Conservation (phyloP, 106 monocot genomes). For the Phalaenopsis aphrodite region DNA sequence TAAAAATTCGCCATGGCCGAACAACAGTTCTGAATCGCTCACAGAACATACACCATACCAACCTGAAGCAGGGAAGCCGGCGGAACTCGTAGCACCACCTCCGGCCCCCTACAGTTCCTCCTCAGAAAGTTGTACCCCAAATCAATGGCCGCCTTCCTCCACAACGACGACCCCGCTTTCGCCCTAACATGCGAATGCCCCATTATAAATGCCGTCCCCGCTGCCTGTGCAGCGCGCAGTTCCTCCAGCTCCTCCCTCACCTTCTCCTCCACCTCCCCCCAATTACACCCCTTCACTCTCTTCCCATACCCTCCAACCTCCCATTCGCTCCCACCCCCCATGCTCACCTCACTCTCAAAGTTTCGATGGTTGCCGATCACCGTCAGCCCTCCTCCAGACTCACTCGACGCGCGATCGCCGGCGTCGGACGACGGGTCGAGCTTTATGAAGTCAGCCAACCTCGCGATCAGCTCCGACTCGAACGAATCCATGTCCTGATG, state of each 20-base stretch:
- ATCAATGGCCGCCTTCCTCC: slow-evolving; percentile 46
- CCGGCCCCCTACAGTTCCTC: slow-evolving; percentile 58
- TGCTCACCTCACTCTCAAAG: slow-evolving; percentile 7
- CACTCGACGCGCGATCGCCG: neutral
- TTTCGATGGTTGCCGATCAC: slow-evolving; percentile 23
- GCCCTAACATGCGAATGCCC: slow-evolving; percentile 57
- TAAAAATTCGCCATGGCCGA: too few relatives aligned
- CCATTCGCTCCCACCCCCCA: neutral
- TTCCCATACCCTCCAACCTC: neutral
- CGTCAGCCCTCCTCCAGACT: slow-evolving; percentile 8
- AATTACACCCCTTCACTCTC: slow-evolving; percentile 28
- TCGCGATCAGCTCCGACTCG: slow-evolving; percentile 43
- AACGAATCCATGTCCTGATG: slow-evolving; percentile 71
- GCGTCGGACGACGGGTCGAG: slow-evolving; percentile 10
- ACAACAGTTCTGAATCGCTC: neutral
- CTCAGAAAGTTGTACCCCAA: slow-evolving; percentile 55
- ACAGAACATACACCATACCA: slow-evolving; percentile 61
- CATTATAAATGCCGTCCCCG: slow-evolving; percentile 62
- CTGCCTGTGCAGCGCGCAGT: slow-evolving; percentile 23
- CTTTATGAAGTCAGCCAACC: slow-evolving; percentile 41
- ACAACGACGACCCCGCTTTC: slow-evolving; percentile 42
- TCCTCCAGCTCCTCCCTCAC: slow-evolving; percentile 44
- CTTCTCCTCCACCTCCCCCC: slow-evolving; percentile 6
- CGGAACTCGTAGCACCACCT: slow-evolving; percentile 50
- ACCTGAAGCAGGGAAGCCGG: slow-evolving; percentile 70